These are phyloP conservation scores for Aspergillus pseudotamarii DNA, from an alignment of 2,329 filamentous ascomycete species.

Conservation along the genomic window DNA sequence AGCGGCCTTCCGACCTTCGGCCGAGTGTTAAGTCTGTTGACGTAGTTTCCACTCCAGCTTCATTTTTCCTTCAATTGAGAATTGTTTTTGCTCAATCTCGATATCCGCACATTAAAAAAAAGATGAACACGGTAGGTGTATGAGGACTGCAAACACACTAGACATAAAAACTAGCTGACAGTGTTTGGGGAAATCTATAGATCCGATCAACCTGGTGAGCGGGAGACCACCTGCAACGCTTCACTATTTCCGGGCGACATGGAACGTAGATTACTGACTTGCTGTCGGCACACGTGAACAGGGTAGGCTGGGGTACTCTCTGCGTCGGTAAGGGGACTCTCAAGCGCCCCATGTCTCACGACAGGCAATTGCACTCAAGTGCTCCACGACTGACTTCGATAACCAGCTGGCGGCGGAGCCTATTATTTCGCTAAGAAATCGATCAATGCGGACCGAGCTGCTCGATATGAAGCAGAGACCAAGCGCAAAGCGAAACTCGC, in stretches of 20 bases:
- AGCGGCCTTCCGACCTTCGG: constrained; percentile 6
- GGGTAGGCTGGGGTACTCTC: constrained; percentile 89
- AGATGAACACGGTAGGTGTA: constrained; percentile 58
- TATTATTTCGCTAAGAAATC: constrained; percentile 95
- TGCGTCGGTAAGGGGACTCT: constrained; percentile 67
- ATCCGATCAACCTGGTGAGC: constrained; percentile 62
- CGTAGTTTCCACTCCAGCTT: constrained; percentile 20
- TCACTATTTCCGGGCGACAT: constrained; percentile 4
- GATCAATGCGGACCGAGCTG: constrained; percentile 86
- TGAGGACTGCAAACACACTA: neutral
- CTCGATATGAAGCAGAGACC: constrained; percentile 71
- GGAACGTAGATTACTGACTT: constrained; percentile 11
- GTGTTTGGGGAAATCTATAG: constrained; percentile 34
- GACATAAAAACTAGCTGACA: constrained; percentile 14
- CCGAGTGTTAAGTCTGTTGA: constrained; percentile 14
- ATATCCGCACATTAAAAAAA: constrained; percentile 13
- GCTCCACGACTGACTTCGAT: neutral
- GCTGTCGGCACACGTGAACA: constrained; percentile 41
- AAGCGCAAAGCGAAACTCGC: constrained; percentile 53
- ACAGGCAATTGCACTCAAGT: neutral
- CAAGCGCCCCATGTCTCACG: neutral
- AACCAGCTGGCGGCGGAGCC: constrained; percentile 78
- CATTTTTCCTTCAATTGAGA: constrained; percentile 10
- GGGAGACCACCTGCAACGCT: constrained; percentile 8
- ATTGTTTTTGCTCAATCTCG: neutral